Conservation (phyloP, 192 early-diverging fungal species). For the Rhizoclosmatium sp. region DNA sequence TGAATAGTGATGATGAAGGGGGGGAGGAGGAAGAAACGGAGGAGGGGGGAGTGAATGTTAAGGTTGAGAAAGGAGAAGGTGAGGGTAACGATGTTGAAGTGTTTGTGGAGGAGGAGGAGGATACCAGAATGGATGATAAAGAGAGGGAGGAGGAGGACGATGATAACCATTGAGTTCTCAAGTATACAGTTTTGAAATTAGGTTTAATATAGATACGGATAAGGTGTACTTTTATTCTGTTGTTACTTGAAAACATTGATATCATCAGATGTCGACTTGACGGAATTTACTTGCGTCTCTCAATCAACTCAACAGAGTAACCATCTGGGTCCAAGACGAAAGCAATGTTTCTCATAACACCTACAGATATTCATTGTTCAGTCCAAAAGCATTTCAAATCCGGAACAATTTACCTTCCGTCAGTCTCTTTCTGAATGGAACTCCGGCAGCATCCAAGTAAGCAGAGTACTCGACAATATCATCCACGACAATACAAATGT, state of each 20-base stretch:
- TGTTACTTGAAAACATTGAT: background rate
- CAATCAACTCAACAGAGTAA: slow-evolving; percentile 29
- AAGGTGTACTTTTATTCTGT: background rate
- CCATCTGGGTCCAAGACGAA: slow-evolving; percentile 35
- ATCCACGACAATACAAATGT: slow-evolving; percentile 27
- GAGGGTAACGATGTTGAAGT: too few species aligned
- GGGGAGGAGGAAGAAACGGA: too few species aligned
- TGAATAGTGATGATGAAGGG: too few species aligned
- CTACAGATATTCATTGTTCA: background rate
- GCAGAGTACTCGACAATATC: slow-evolving; percentile 21
- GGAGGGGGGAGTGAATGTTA: too few species aligned
- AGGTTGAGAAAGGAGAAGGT: too few species aligned
- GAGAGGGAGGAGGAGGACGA: too few species aligned
- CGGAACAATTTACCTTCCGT: slow-evolving; percentile 9
- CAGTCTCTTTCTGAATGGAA: slow-evolving; percentile 18
- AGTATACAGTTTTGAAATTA: too few species aligned
- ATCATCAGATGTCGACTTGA: too few species aligned
- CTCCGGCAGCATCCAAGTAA: slow-evolving; percentile 17
- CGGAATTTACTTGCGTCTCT: slow-evolving; percentile 7
- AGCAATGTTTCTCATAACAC: slow-evolving; percentile 34
- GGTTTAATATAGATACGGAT: background rate
- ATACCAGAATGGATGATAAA: too few species aligned
- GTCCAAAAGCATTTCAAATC: background rate
- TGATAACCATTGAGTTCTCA: too few species aligned
- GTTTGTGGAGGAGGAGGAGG: too few species aligned